phyloP scores from a whole-genome alignment of 2,329 filamentous ascomycete species.

The Aspergillus niger region DNA sequence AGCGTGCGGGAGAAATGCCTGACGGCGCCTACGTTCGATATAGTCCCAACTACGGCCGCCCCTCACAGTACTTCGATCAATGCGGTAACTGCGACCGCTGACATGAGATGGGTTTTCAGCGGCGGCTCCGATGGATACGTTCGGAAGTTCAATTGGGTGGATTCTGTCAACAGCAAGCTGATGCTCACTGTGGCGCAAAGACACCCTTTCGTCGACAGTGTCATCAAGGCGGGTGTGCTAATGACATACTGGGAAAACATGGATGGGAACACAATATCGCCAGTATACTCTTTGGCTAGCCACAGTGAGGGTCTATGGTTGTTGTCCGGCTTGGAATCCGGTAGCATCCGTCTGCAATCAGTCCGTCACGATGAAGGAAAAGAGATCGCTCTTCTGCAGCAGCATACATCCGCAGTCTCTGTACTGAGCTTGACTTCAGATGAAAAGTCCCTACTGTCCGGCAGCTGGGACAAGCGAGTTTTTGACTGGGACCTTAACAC shows the following conservation, averaged over 20 bases:
- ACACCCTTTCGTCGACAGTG: conserved; percentile 96
- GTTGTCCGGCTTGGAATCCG: conserved; percentile 84
- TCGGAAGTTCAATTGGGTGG: conserved; percentile 92
- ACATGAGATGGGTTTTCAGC: conserved; percentile 92
- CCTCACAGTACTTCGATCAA: conserved; percentile 96
- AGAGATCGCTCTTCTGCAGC: conserved; percentile 75
- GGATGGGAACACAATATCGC: conserved; percentile 72
- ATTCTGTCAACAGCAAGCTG: conserved; percentile 92
- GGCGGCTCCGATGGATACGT: conserved; percentile 95
- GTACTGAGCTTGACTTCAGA: conserved; percentile 80
- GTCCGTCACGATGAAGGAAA: conserved; percentile 94
- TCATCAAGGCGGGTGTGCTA: conserved; percentile 89
- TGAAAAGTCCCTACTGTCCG: conserved; percentile 83
- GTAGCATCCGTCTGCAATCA: conserved; percentile 89
- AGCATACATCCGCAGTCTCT: conserved; percentile 89
- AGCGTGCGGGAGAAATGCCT: conserved; percentile 75
- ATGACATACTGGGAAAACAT: conserved; percentile 99
- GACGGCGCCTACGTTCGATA: conserved; percentile 81
- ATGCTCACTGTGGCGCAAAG: conserved; percentile 91
- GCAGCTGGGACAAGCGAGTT: conserved; percentile 94
- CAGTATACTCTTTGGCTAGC: conserved; percentile 90
- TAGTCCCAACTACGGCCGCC: conserved; percentile 94
- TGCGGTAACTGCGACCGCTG: conserved; percentile 84
- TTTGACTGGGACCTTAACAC: conserved; percentile 94
- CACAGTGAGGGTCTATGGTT: conserved; percentile 91